phyloP scores from a whole-genome alignment of 176 grass and related monocot species.

The Canna indica region DNA sequence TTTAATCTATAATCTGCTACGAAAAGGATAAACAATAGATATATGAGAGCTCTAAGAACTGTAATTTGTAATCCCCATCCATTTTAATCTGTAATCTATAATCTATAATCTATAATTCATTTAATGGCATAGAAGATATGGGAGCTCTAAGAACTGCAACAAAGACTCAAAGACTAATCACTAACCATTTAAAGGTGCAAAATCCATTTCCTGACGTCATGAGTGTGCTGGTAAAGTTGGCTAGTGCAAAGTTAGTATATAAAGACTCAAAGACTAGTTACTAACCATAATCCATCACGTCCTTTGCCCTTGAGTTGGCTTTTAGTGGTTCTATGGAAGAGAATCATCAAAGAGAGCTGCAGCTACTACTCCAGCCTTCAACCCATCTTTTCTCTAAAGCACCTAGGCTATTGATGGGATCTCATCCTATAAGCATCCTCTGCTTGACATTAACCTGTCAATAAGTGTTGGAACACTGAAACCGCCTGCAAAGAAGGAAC shows the following conservation, averaged over 20 bases:
- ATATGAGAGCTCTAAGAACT: too few species aligned
- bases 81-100: too few species aligned
- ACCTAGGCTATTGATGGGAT: neutral
- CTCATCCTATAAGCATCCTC: constrained; percentile 15
- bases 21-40: too few species aligned
- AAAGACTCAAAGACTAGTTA: neutral
- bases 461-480: constrained; percentile 51
- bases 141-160: too few species aligned
- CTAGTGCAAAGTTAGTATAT: constrained; percentile 1
- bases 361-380: constrained; percentile 22
- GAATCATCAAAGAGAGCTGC: constrained; percentile 42
- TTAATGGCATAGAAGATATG: too few species aligned
- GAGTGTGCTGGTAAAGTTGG: neutral
- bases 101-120: too few species aligned
- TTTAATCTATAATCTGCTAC: too few species aligned
- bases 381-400: neutral
- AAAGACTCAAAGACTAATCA: too few species aligned
- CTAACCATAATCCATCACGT: neutral
- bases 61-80: too few species aligned
- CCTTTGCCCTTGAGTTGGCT: constrained; percentile 26
- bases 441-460: constrained; percentile 67
- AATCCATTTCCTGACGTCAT: neutral
- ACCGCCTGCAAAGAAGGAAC: constrained; percentile 15
- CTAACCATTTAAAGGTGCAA: neutral
- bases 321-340: constrained; percentile 51